A percentile compares a stretch with the other conserved stretches of the same genome.
Evolutionary conservation across 805 yeast genomes (phyloP).

Genomic region (Brettanomyces anomalus): DNA sequence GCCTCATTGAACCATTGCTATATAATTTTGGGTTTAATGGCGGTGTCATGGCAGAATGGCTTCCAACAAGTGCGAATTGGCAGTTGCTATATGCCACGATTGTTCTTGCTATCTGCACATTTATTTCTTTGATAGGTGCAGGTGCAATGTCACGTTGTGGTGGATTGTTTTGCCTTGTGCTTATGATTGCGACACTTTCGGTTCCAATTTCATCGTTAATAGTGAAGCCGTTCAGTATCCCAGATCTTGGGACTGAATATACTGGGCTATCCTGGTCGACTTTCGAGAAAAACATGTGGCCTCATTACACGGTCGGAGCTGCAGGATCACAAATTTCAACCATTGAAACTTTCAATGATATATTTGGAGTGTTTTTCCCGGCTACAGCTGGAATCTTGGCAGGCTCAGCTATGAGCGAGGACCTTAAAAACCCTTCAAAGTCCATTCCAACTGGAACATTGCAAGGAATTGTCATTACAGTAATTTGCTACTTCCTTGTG

Average conservation of each 20-base stretch:
- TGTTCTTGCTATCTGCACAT: slow-evolving; percentile 61
- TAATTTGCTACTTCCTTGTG: slow-evolving; percentile 67
- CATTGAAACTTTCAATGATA: slow-evolving; percentile 69
- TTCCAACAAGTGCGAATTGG: slow-evolving; percentile 64
- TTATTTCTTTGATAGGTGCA: slow-evolving; percentile 74
- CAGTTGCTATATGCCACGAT: slow-evolving; percentile 64
- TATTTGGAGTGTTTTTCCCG: slow-evolving; percentile 95
- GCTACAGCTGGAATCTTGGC: slow-evolving; percentile 98
- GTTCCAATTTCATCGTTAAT: slow-evolving; percentile 72
- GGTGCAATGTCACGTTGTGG: slow-evolving; percentile 78
- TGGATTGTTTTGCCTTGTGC: slow-evolving; percentile 54
- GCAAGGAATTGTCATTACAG: slow-evolving; percentile 72
- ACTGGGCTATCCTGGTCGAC: slow-evolving; percentile 72
- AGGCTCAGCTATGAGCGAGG: slow-evolving; percentile 99
- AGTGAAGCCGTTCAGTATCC: slow-evolving; percentile 50
- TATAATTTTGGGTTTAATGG: slow-evolving; percentile 59
- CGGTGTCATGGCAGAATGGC: slow-evolving; percentile 46
- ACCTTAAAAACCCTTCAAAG: slow-evolving; percentile 72
- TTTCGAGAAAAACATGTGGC: slow-evolving; percentile 56
- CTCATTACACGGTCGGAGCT: slow-evolving; percentile 80
- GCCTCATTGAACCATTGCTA: slow-evolving; percentile 84
- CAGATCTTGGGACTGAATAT: slow-evolving; percentile 42
- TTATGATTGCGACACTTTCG: slow-evolving; percentile 65
- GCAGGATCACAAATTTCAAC: slow-evolving; percentile 68
- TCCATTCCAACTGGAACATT: slow-evolving; percentile 93